Percentiles rank a stretch among this genome's conserved stretches.
Evolutionary conservation across 257 asterid genomes (phyloP).

Genomic region (Lycium ferocissimum): DNA sequence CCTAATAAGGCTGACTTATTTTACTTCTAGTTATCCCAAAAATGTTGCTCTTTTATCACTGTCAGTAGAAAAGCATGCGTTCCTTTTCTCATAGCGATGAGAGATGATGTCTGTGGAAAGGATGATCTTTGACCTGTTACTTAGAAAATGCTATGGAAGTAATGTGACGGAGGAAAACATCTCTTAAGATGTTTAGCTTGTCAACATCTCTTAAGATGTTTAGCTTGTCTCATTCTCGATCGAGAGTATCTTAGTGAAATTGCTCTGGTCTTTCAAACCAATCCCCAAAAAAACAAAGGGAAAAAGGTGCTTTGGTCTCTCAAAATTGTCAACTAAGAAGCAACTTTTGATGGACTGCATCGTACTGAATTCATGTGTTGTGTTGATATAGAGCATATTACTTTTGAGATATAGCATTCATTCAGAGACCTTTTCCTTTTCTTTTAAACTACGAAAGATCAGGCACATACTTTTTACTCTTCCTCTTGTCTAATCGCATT

Average conservation of each 20-base stretch:
- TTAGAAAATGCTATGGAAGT: background rate
- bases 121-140: background rate
- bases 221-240: conserved; percentile 1
- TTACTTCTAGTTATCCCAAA: background rate
- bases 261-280: too few relatives aligned
- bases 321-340: conserved; percentile 25
- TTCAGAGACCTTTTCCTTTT: background rate
- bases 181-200: too few relatives aligned
- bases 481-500: background rate
- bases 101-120: background rate
- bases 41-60: background rate
- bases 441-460: background rate
- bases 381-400: background rate
- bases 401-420: conserved; percentile 4
- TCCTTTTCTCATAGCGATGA: background rate
- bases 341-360: conserved; percentile 12
- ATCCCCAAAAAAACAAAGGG: too few relatives aligned
- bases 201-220: too few relatives aligned
- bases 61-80: background rate
- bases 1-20: background rate
- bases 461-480: background rate
- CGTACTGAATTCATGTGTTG: conserved; percentile 5
- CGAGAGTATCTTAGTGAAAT: background rate
- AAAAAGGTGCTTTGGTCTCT: background rate
- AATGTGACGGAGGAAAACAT: background rate